Base-by-base conservation (phyloP, 371 early-diverging fungal species). In the Ordospora pajunii region DNA sequence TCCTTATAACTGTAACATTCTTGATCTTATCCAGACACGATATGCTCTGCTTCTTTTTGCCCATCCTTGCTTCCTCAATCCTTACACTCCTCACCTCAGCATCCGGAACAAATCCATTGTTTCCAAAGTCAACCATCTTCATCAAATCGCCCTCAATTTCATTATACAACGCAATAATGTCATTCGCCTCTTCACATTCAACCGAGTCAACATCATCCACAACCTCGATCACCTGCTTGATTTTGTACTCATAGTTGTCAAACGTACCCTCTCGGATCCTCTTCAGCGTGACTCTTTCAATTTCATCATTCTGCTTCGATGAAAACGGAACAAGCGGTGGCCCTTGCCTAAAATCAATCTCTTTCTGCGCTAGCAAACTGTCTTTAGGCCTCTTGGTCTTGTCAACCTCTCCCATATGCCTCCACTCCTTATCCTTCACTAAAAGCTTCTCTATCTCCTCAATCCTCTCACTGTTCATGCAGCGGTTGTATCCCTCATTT, bases 341-440 rank as follows among this genome's bases (percentile, higher is more conserved):
- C 22, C 44, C 49, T 40, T 53, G 53, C 27, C 45, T 48, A 40
- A 51, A 75, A 10, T 42, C 25, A 11, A 75, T 43, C n/a, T 67
- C 69, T 43, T 68, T 62, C 25, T 42, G 23, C 0, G 37, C 44
- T 19, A 69, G 17, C 11, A 75, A 45, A 58, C 53, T 52, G 37
- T 75, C 67, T 25, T 62, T 21, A 4, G 75, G 75, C 27, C 75
- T 53, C 22, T 69, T 75, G 10, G 12, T 58, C 2, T 11, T 43
- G 40, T 68, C 69, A n/a, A 75, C 70, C 50, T 75, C 75, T 48
- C 75, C 75, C 5, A 48, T 17, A 51, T 68, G 63, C 27, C 43
- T 23, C 75, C 75, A 75, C 12, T 75, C 69, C 42, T 69, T 75
- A 2, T 43, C 32, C 37, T 75, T 75, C n/a, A 75, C 52, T n/a